phyloP scores from a whole-genome alignment of 495 filamentous ascomycete genomes.

The Lasiosphaeria hispida region DNA sequence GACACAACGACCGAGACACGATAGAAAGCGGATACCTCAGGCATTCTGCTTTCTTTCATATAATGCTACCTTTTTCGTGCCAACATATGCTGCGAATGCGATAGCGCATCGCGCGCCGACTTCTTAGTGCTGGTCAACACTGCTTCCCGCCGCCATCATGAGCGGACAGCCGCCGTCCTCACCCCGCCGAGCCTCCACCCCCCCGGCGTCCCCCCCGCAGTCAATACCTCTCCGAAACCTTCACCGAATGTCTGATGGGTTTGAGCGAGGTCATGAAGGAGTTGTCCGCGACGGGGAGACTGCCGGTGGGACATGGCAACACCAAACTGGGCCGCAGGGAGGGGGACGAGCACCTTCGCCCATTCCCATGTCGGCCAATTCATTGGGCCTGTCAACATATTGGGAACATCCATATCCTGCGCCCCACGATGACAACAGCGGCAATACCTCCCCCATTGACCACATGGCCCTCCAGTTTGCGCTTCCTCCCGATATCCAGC shows the following conservation, averaged over 20 bases:
- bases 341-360: conserved; percentile 28
- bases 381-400: conserved; percentile 45
- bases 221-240: conserved; percentile 86
- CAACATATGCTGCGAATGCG: conserved; percentile 20
- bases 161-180: conserved; percentile 27
- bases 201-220: conserved; percentile 48
- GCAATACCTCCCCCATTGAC: conserved; percentile 44
- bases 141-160: conserved; percentile 19
- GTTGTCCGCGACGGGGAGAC: conserved; percentile 28
- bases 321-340: conserved; percentile 30
- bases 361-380: conserved; percentile 40
- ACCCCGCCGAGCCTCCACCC: conserved; percentile 28
- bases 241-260: conserved; percentile 55
- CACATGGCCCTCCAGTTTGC: conserved; percentile 47
- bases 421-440: conserved; percentile 29
- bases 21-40: too few relatives aligned
- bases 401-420: conserved; percentile 42
- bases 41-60: conserved; percentile 13
- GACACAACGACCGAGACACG: too few relatives aligned
- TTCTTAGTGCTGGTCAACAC: background rate
- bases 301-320: conserved; percentile 30
- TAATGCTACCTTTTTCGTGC: conserved; percentile 19
- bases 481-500: conserved; percentile 44
- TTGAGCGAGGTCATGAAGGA: conserved; percentile 23
- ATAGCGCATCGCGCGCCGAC: conserved; percentile 29